These are phyloP conservation scores for Skeletonema grethae DNA, from an alignment of 108 stramenopile species.

Conservation along the genomic window DNA sequence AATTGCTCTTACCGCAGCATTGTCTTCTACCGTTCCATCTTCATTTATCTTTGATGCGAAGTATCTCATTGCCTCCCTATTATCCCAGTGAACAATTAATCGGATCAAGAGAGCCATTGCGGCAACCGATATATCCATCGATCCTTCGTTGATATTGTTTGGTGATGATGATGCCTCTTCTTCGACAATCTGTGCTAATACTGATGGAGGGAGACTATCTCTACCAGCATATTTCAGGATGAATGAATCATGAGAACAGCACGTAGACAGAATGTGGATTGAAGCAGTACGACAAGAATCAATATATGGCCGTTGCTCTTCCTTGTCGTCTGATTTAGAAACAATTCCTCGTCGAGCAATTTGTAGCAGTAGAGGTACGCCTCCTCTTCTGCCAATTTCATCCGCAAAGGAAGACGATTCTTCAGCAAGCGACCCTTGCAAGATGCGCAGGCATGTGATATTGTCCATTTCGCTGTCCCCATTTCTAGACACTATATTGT, in stretches of 20 bases:
- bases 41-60: constrained; percentile 42
- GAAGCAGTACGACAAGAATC: constrained; percentile 36
- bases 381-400: constrained; percentile 72
- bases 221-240: constrained; percentile 31
- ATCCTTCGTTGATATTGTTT: constrained; percentile 23
- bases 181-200: constrained; percentile 39
- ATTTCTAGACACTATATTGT: background rate
- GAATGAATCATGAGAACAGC: constrained; percentile 46
- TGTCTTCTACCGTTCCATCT: constrained; percentile 38
- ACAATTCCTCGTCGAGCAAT: constrained; percentile 34
- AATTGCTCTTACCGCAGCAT: constrained; percentile 1
- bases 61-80: constrained; percentile 38
- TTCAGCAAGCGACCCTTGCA: constrained; percentile 64
- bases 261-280: constrained; percentile 44
- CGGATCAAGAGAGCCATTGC: constrained; percentile 67
- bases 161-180: constrained; percentile 51
- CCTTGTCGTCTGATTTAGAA: background rate
- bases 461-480: constrained; percentile 3
- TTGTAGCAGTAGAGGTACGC: constrained; percentile 54
- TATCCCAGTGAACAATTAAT: constrained; percentile 73
- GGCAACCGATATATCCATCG: constrained; percentile 51
- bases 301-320: constrained; percentile 1
- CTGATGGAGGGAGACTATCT: constrained; percentile 20
- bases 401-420: constrained; percentile 59
- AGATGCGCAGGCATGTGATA: constrained; percentile 30